Conservation (phyloP, 169 alveolate species). For the Miamiensis avidus region DNA sequence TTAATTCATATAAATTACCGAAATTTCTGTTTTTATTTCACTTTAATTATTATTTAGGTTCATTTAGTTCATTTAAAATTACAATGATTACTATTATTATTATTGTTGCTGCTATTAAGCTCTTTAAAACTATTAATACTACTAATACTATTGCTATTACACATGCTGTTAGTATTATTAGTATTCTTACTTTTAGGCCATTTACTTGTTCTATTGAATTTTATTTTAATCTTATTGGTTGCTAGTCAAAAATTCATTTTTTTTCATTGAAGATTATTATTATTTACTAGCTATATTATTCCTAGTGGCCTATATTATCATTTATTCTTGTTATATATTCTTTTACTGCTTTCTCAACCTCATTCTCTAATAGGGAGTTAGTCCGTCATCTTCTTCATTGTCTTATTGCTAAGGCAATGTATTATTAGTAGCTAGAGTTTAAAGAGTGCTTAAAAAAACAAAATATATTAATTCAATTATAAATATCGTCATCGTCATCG, state of each 20-base stretch:
- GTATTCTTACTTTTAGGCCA: background rate
- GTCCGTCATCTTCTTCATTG: background rate
- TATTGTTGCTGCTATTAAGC: background rate
- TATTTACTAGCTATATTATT: background rate
- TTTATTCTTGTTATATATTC: no score
- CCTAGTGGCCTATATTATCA: background rate
- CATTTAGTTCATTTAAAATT: background rate
- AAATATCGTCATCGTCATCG: no score
- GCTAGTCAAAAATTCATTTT: background rate
- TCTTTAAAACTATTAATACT: no score
- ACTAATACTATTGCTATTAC: background rate
- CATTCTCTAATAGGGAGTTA: background rate
- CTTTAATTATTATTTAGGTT: background rate
- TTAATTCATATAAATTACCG: background rate
- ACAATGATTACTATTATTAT: background rate
- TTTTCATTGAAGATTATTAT: background rate
- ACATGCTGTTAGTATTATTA: no score
- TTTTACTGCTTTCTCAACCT: background rate
- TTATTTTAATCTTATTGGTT: background rate
- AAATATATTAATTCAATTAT: no score
- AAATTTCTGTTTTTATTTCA: background rate
- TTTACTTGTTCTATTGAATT: no score
- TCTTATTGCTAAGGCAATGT: background rate
- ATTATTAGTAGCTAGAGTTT: no score
- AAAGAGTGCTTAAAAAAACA: no score